Percentiles rank a stretch among this genome's conserved stretches.
These are phyloP conservation scores for Cymbopogon citratus DNA, from an alignment of 176 grass and related monocot genomes.

Conservation along the genomic window DNA sequence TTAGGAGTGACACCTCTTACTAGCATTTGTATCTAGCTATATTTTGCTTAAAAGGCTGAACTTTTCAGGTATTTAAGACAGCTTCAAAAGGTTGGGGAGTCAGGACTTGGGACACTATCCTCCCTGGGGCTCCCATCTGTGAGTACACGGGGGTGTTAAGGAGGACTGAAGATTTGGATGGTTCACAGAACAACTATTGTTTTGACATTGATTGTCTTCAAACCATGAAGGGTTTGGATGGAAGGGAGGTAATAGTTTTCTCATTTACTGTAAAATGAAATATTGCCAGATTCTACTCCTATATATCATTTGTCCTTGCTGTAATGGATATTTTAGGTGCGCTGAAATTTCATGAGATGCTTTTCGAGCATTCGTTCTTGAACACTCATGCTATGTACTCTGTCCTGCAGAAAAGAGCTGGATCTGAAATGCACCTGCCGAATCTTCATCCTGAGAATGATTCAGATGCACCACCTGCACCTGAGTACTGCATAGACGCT, in stretches of 20 bases:
- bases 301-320: background rate
- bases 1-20: background rate
- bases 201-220: slow-evolving; percentile 94
- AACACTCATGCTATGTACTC: background rate
- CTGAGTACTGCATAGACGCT: slow-evolving; percentile 85
- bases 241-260: slow-evolving; percentile 59
- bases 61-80: slow-evolving; percentile 69
- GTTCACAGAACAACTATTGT: slow-evolving; percentile 61
- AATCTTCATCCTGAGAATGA: slow-evolving; percentile 48
- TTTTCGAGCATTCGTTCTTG: background rate
- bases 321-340: too few relatives aligned
- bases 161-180: slow-evolving; percentile 68
- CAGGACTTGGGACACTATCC: slow-evolving; percentile 84
- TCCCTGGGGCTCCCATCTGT: slow-evolving; percentile 83
- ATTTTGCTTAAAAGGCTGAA: slow-evolving; percentile 1
- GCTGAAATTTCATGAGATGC: background rate
- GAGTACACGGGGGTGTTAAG: slow-evolving; percentile 73
- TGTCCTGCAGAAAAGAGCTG: slow-evolving; percentile 56
- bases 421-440: slow-evolving; percentile 45
- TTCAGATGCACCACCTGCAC: slow-evolving; percentile 46
- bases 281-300: background rate
- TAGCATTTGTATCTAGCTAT: background rate
- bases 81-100: slow-evolving; percentile 88
- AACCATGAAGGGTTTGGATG: slow-evolving; percentile 89
- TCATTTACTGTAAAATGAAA: background rate